Conservation (phyloP, 148 eudicot species). For the Salicornia ramosissima region DNA sequence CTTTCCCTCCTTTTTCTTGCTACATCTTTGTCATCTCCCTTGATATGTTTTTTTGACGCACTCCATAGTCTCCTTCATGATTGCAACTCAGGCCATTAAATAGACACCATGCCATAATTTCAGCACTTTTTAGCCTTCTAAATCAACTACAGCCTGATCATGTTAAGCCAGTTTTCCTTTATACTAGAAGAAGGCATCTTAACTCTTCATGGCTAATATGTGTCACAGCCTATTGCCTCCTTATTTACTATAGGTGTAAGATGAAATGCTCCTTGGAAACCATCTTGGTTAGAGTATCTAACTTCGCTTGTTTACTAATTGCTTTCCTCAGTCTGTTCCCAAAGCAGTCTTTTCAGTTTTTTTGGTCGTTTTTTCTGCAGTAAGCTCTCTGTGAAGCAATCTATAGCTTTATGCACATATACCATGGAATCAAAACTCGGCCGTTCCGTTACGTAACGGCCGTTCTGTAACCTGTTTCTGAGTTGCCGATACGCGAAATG, state of each 20-base stretch:
- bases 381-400: too few relatives aligned
- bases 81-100: background rate
- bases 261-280: background rate
- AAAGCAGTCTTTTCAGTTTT: background rate
- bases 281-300: background rate
- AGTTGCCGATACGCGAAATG: too few relatives aligned
- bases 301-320: background rate
- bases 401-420: too few relatives aligned
- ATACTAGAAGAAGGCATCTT: background rate
- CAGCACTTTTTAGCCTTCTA: background rate
- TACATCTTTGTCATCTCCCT: background rate
- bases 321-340: background rate
- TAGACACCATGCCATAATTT: background rate
- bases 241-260: background rate
- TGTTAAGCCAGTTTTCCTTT: background rate
- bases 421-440: too few relatives aligned
- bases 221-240: background rate
- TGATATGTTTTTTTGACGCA: background rate
- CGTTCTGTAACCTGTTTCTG: too few relatives aligned
- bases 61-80: background rate
- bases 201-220: background rate
- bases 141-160: background rate
- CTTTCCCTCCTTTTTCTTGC: background rate
- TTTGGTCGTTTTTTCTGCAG: background rate
- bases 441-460: too few relatives aligned